Evolutionary conservation across 2,329 filamentous ascomycete genomes (phyloP).

Genomic region (Exophiala oligosperma): DNA sequence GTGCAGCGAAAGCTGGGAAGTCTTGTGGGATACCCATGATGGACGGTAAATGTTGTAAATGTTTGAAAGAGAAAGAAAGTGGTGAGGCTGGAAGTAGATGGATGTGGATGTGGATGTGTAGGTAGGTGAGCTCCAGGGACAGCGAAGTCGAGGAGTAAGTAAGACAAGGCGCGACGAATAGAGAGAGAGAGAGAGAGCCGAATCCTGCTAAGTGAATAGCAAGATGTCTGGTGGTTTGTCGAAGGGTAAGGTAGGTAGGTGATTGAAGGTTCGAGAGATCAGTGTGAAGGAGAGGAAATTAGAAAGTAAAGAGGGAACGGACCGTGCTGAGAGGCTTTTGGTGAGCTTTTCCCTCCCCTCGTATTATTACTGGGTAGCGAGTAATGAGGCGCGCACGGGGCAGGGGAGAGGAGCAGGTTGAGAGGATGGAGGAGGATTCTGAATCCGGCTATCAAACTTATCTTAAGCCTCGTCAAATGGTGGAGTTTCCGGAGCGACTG

Average conservation of each 20-base stretch:
- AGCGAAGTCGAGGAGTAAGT: background rate
- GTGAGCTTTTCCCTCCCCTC: background rate
- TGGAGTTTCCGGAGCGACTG: slow-evolving; percentile 20
- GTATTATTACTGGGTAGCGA: too few species aligned
- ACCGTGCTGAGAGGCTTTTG: slow-evolving; percentile 1
- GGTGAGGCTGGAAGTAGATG: background rate
- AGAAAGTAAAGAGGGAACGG: slow-evolving; percentile 3
- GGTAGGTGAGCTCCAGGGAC: background rate
- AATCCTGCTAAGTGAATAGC: slow-evolving; percentile 26
- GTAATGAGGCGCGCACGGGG: background rate
- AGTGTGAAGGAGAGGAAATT: slow-evolving; percentile 1
- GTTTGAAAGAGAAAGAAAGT: background rate
- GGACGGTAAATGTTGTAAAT: background rate
- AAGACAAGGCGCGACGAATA: background rate
- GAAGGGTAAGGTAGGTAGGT: background rate
- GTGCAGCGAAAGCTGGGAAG: slow-evolving; percentile 6
- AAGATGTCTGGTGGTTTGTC: slow-evolving; percentile 9
- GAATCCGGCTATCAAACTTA: slow-evolving; percentile 14
- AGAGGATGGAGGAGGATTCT: background rate
- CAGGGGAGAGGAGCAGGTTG: background rate
- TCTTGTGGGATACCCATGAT: slow-evolving; percentile 21
- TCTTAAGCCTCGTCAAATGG: slow-evolving; percentile 5
- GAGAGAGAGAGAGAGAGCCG: background rate
- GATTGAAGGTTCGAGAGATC: background rate
- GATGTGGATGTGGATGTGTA: too few species aligned